These are phyloP conservation scores for Penicillium daleae DNA, from an alignment of 495 filamentous ascomycete species.

Conservation along the genomic window DNA sequence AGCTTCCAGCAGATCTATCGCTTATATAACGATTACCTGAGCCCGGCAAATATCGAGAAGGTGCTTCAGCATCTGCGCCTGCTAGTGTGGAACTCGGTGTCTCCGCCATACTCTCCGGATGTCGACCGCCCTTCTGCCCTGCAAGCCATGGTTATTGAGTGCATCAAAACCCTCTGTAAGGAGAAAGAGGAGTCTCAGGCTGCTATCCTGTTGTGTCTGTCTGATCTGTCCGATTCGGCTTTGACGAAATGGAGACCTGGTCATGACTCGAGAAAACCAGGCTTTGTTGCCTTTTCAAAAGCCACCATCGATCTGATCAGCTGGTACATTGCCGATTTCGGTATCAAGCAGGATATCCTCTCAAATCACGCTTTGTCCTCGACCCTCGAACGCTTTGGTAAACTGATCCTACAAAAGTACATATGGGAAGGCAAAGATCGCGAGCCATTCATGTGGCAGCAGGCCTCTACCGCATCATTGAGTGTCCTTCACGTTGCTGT, in stretches of 20 bases:
- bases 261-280: slow-evolving; percentile 55
- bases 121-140: slow-evolving; percentile 81
- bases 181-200: slow-evolving; percentile 69
- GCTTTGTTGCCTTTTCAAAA: slow-evolving; percentile 86
- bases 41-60: slow-evolving; percentile 58
- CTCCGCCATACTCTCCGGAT: slow-evolving; percentile 78
- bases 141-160: slow-evolving; percentile 74
- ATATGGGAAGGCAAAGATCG: slow-evolving; percentile 60
- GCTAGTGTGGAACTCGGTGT: slow-evolving; percentile 71
- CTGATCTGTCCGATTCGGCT: slow-evolving; percentile 64
- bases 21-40: slow-evolving; percentile 68
- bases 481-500: slow-evolving; percentile 70
- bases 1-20: slow-evolving; percentile 79
- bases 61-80: slow-evolving; percentile 56
- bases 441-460: slow-evolving; percentile 73
- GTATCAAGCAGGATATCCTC: slow-evolving; percentile 67
- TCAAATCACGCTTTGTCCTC: slow-evolving; percentile 60
- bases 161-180: slow-evolving; percentile 69
- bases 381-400: slow-evolving; percentile 64
- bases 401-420: slow-evolving; percentile 77
- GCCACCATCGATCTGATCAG: slow-evolving; percentile 71
- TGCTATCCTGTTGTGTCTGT: slow-evolving; percentile 66
- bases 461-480: slow-evolving; percentile 70
- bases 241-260: slow-evolving; percentile 56
- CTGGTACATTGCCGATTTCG: slow-evolving; percentile 64